A percentile compares a stretch with the other conserved stretches of the same genome.
These are phyloP conservation scores for Mycena haematopus DNA, from an alignment of 768 basidiomycete species.

Conservation along the genomic window DNA sequence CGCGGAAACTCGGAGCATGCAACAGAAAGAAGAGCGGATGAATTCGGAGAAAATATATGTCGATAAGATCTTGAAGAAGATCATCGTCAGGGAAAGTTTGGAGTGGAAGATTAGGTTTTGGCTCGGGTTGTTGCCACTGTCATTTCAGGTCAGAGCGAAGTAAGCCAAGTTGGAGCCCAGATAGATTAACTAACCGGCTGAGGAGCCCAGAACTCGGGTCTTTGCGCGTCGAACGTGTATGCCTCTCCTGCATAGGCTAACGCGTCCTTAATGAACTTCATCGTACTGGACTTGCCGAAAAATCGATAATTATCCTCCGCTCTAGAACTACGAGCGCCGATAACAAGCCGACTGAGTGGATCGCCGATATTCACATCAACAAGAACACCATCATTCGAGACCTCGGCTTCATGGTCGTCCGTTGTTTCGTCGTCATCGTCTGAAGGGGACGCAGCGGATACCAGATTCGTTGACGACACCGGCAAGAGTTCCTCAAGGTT, in stretches of 20 bases:
- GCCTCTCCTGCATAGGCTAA: constrained; percentile 4
- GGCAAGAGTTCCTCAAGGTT: constrained; percentile 24
- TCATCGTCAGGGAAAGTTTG: constrained; percentile 53
- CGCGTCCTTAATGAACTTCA: constrained; percentile 17
- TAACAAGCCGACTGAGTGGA: constrained; percentile 9
- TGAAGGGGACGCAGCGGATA: not conserved
- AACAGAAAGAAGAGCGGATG: constrained; percentile 65
- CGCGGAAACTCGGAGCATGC: constrained; percentile 68
- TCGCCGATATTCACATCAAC: constrained; percentile 11
- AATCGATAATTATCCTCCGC: constrained; percentile 7
- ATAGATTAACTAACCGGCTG: constrained; percentile 12
- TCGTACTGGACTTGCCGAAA: constrained; percentile 16
- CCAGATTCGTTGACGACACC: not conserved
- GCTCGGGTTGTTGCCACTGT: constrained; percentile 43
- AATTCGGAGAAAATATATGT: constrained; percentile 61
- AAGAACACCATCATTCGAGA: constrained; percentile 7
- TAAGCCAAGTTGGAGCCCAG: not conserved
- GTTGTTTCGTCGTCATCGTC: not conserved
- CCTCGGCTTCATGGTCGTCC: not conserved
- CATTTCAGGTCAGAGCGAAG: not conserved
- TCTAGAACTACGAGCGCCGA: not conserved
- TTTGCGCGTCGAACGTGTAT: constrained; percentile 15
- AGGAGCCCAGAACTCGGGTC: constrained; percentile 30
- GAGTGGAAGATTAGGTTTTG: constrained; percentile 42
- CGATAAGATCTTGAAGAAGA: constrained; percentile 36